A percentile compares a stretch with the other conserved stretches of the same genome.
These are phyloP conservation scores for Neofusicoccum kwambonambiense DNA, from an alignment of 2,329 filamentous ascomycete species.

Conservation along the genomic window DNA sequence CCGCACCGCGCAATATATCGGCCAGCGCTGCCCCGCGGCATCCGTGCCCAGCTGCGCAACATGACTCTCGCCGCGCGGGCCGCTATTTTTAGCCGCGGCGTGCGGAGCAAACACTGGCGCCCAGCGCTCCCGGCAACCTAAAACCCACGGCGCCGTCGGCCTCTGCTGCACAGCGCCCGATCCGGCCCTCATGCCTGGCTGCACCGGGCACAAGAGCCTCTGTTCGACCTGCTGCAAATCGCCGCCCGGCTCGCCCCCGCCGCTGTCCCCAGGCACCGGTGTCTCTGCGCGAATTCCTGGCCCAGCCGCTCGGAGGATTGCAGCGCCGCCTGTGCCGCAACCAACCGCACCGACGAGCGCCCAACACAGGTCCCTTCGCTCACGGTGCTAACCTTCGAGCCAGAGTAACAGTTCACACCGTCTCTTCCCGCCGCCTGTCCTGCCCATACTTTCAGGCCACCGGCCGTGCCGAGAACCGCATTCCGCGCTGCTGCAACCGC, in stretches of 20 bases:
- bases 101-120: conserved; percentile 8
- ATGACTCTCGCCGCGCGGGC: background rate
- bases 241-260: background rate
- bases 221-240: conserved; percentile 10
- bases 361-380: background rate
- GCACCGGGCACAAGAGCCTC: background rate
- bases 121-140: conserved; percentile 3
- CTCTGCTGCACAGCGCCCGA: background rate
- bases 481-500: conserved; percentile 1
- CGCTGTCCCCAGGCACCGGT: background rate
- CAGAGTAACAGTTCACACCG: background rate
- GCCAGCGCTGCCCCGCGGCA: background rate
- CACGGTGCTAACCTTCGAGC: background rate
- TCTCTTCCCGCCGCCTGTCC: background rate
- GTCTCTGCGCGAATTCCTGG: conserved; percentile 1
- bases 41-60: background rate
- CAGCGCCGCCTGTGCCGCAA: conserved; percentile 7
- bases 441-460: background rate
- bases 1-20: background rate
- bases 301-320: background rate
- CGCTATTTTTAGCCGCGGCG: conserved; percentile 11
- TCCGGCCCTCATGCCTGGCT: background rate
- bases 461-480: background rate
- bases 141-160: background rate
- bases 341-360: background rate